Percentiles rank a stretch among this genome's conserved stretches.
These are phyloP conservation scores for Rhodocollybia butyracea DNA, from an alignment of 768 basidiomycete species.

Conservation along the genomic window DNA sequence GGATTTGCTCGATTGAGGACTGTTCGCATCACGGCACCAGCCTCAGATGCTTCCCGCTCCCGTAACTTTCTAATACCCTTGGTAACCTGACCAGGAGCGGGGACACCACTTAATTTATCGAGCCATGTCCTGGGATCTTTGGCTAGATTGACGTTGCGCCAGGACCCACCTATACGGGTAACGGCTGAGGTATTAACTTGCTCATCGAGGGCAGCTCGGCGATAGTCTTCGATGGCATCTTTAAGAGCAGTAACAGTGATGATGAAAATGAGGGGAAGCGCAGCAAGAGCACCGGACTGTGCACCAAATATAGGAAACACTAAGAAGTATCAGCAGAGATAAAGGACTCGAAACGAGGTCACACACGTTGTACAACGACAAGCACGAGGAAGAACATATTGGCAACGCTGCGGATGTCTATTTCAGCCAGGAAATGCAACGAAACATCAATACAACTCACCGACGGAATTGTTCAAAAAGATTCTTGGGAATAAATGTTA, in stretches of 20 bases:
- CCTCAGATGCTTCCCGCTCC: constrained; percentile 67
- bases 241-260: constrained; percentile 88
- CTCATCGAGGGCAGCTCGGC: constrained; percentile 84
- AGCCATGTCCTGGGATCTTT: constrained; percentile 72
- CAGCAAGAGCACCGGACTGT: constrained; percentile 74
- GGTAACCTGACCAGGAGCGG: constrained; percentile 71
- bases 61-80: constrained; percentile 84
- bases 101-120: constrained; percentile 68
- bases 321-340: constrained; percentile 24
- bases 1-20: constrained; percentile 48
- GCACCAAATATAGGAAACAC: constrained; percentile 93
- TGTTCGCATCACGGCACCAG: constrained; percentile 58
- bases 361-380: constrained; percentile 76
- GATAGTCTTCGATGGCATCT: constrained; percentile 94
- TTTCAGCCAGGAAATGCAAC: neutral
- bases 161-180: constrained; percentile 78
- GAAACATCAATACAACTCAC: constrained; percentile 34
- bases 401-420: constrained; percentile 54
- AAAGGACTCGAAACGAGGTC: constrained; percentile 2
- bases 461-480: constrained; percentile 92
- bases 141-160: constrained; percentile 89
- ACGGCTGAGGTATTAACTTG: constrained; percentile 94
- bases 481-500: constrained; percentile 93
- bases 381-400: constrained; percentile 89
- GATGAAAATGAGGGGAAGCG: constrained; percentile 86